Base-by-base conservation (phyloP, 1,284 basidiomycete genomes). In the Pyrrhoderma lamaoense region DNA sequence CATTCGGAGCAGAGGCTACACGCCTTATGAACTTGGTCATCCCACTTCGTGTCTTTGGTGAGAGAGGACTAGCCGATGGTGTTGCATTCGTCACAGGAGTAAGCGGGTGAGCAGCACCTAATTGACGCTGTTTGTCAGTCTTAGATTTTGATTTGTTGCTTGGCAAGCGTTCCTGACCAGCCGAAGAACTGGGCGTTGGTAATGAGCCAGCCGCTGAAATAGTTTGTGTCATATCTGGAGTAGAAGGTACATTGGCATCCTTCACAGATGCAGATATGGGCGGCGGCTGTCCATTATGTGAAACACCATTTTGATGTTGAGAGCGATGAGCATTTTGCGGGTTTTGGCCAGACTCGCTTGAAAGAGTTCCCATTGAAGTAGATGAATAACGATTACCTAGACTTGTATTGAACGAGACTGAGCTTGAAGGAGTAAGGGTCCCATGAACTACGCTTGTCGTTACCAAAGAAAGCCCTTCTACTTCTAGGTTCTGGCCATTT, bases 1-100 rank as follows among this genome's bases (percentile, higher is more conserved):
- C 86, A 65, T 98, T 98, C 1, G 95, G 95, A 1, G 94, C 94
- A 19, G 93, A 96, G 1, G 94, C 93, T 42, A 98, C 95, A 37
- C 95, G 83, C 46, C 95, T 84, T 37, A 99, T 82, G 67, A 96
- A 93, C 25, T 92, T 56, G 49, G 45, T 57, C 56, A 57, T 57
- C 23, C 54, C 54, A 36, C 47, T 42, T 22, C 55, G 55, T 35
- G 53, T 47, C 38, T 40, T 52, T 3, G 55, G 49, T 25, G 49
- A 52, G 11, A 43, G 25, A 8, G 42, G 42, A 16, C 45, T 42
- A 14, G 54, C 50, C 5, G 54, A 52, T 8, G 47, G 56, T 47
- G 57, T 52, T 36, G 54, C 56, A 36, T 57, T 56, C 21, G 45
- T 52, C 31, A 34, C 47, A 21, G 56, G 57, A 14, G 58, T 43